Base-by-base conservation (phyloP, 2,329 filamentous ascomycete species). In the Paecilomyces formosus region DNA sequence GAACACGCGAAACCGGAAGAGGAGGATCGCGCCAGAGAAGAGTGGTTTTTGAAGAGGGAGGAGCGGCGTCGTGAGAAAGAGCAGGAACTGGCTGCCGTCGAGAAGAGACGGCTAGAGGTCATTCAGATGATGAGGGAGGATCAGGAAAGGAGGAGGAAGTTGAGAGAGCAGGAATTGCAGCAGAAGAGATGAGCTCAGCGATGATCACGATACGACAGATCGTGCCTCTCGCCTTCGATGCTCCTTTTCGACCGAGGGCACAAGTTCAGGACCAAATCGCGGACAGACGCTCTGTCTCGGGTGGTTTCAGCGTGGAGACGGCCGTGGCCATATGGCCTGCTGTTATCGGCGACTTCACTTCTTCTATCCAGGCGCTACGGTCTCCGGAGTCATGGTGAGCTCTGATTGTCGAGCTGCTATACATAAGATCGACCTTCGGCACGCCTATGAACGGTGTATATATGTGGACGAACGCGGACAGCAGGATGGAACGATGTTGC, bases 31-130 rank as follows among this genome's bases (percentile, higher is more conserved):
- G 94, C 94, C 63, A 82, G 94, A 56, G 89, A 92, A 74, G 92
- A 97, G 72, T 99, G 94, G 94, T 97, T 97, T 74, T 85, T 86
- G 55, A 82, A 84, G 63, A 83, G 90, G 55, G 80, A 90, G 66
- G 85, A 91, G 76, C 82, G 92, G 58, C 83, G 86, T 66, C 78
- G 78, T 58, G 85, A 88, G 73, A 78, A 86, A 39, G 87, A 91
- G 73, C 80, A 82, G 62, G 86, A 87, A 67, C 80, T 82, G 49
- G 64, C 62, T 21, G 66, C 61, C 55, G 73, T 74, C 3, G 74
- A 78, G 64, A 69, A 70, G 61, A 68, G 73, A 53, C 72, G 75
- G 58, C 67, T 65, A 62, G 72, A 78, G 58, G 70, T 79, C 12
- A 75, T 79, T 58, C 60, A 60, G 18, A 68, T 76, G 70, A 76